These are phyloP conservation scores for Vaccinium macrocarpon DNA, from an alignment of 148 eudicot genomes.

Conservation along the genomic window DNA sequence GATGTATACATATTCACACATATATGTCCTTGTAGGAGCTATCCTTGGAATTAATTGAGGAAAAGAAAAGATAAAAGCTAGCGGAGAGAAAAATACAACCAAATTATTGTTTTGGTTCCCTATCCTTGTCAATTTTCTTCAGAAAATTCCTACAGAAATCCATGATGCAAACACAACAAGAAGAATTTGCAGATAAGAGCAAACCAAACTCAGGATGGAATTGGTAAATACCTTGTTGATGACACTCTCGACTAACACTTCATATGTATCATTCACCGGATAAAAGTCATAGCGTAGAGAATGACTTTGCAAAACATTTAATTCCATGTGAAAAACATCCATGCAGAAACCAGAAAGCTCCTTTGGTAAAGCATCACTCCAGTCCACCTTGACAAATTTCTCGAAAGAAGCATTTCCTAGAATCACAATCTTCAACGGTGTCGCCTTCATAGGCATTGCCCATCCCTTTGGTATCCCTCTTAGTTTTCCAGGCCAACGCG, in stretches of 20 bases:
- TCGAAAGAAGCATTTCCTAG: constrained; percentile 39
- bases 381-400: constrained; percentile 38
- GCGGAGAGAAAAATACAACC: neutral
- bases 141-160: neutral
- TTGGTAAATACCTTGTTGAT: constrained; percentile 18
- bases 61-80: neutral
- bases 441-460: constrained; percentile 40
- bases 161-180: neutral
- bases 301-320: constrained; percentile 11
- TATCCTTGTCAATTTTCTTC: neutral
- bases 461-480: constrained; percentile 42
- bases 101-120: neutral
- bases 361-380: neutral
- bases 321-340: constrained; percentile 1
- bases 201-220: neutral
- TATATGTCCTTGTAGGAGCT: neutral
- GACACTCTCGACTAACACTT: constrained; percentile 14
- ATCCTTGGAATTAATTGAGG: neutral
- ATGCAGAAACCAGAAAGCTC: constrained; percentile 17
- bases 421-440: constrained; percentile 39
- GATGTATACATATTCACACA: neutral
- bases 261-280: constrained; percentile 7
- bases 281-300: neutral
- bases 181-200: neutral
- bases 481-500: constrained; percentile 47